phyloP scores from a whole-genome alignment of 2,329 filamentous ascomycete species.

The Penicillium sp. region DNA sequence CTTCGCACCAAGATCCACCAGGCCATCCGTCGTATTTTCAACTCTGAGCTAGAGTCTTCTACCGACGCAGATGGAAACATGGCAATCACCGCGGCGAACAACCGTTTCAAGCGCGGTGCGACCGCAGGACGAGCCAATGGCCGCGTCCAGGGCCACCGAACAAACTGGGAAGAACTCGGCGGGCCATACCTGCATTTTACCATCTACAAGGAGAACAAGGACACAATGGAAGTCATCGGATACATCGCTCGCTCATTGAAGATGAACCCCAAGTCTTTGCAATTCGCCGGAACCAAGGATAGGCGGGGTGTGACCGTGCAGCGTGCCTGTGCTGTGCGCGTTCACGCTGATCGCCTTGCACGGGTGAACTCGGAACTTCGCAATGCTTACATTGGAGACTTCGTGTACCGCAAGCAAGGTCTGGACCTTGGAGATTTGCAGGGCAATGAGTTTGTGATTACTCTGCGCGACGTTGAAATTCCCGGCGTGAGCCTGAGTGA shows the following conservation, averaged over 20 bases:
- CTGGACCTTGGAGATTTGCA: constrained; percentile 78
- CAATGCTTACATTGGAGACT: constrained; percentile 71
- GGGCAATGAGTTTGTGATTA: constrained; percentile 92
- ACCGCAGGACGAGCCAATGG: constrained; percentile 32
- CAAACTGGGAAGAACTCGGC: constrained; percentile 64
- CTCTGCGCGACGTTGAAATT: constrained; percentile 78
- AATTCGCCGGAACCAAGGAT: constrained; percentile 89
- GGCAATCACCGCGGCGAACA: constrained; percentile 51
- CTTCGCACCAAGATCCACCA: constrained; percentile 63
- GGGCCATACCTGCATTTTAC: constrained; percentile 87
- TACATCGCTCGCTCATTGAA: constrained; percentile 73
- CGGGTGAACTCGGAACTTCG: constrained; percentile 60
- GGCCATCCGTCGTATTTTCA: constrained; percentile 73
- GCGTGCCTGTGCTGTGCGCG: constrained; percentile 66
- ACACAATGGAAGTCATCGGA: constrained; percentile 86
- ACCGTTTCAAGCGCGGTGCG: constrained; percentile 34
- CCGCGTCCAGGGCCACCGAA: constrained; percentile 41
- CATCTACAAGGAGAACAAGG: constrained; percentile 93
- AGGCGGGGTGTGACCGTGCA: constrained; percentile 82
- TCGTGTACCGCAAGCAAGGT: constrained; percentile 68
- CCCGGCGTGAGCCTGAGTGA: constrained; percentile 41
- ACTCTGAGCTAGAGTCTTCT: constrained; percentile 71
- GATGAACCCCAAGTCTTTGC: constrained; percentile 65
- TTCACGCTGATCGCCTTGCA: constrained; percentile 62
- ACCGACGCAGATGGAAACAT: constrained; percentile 71